Percentiles rank a stretch among this genome's conserved stretches.
Conservation (phyloP, 257 asterid species). For the Fraxinus excelsior region DNA sequence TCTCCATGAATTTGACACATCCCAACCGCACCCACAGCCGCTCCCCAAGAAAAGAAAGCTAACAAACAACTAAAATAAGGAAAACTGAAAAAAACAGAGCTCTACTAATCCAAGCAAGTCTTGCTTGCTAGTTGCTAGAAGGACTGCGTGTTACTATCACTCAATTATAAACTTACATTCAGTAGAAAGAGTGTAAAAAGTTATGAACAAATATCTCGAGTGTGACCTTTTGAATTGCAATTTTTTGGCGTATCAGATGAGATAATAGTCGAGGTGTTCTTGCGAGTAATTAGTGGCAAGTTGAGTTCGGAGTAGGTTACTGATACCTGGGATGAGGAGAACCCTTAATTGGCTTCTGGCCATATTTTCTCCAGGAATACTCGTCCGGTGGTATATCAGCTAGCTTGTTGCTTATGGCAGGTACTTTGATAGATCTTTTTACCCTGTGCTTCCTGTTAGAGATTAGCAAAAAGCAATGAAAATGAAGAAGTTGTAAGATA, state of each 20-base stretch:
- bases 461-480: neutral
- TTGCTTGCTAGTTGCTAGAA: neutral
- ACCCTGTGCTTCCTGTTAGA: constrained; percentile 63
- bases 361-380: constrained; percentile 82
- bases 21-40: neutral
- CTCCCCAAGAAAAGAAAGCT: neutral
- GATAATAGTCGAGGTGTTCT: neutral
- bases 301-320: neutral
- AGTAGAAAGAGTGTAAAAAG: neutral
- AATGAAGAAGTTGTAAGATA: neutral
- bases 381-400: constrained; percentile 82
- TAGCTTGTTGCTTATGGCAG: constrained; percentile 74
- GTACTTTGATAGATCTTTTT: constrained; percentile 66
- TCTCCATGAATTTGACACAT: neutral
- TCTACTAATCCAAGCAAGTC: neutral
- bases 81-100: neutral
- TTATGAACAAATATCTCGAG: neutral
- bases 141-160: neutral
- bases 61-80: neutral
- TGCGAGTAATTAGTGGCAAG: neutral
- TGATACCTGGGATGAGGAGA: constrained; percentile 79
- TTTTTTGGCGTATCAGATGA: neutral
- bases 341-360: constrained; percentile 83
- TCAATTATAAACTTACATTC: neutral
- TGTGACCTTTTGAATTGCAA: neutral